These are phyloP conservation scores for Cordyceps fumosorosea DNA, from an alignment of 2,329 filamentous ascomycete genomes.

Conservation along the genomic window DNA sequence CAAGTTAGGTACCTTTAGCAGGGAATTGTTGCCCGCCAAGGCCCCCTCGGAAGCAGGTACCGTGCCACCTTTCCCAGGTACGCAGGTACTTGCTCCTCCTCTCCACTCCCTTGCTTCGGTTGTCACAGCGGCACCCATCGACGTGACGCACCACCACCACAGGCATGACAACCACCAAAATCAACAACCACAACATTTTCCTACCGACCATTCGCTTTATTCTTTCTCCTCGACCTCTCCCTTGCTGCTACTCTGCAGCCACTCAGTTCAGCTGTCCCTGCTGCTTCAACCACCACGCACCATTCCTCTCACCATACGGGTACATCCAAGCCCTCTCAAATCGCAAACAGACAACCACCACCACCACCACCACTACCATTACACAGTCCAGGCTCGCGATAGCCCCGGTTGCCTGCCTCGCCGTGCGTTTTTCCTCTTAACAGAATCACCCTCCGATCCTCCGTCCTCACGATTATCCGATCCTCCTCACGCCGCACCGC, in stretches of 20 bases:
- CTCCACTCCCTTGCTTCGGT: constrained; percentile 11
- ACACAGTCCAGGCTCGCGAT: constrained; percentile 2
- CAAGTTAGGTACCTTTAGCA: no score
- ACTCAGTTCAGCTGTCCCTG: neutral
- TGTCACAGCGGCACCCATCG: constrained; percentile 8
- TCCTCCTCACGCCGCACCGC: neutral
- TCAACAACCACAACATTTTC: neutral
- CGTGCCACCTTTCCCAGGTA: neutral
- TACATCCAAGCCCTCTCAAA: neutral
- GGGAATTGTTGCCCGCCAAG: no score
- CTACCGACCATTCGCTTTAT: neutral
- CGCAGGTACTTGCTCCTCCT: no score
- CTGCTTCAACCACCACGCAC: neutral
- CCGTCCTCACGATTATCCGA: neutral
- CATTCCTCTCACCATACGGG: neutral
- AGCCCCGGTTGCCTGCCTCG: neutral
- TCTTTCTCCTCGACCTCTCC: neutral
- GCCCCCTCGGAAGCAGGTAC: constrained; percentile 3
- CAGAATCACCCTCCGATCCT: neutral
- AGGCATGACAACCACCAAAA: no score
- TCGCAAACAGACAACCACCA: neutral
- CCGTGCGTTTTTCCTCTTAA: neutral
- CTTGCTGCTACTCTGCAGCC: neutral
- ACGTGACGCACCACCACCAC: neutral
- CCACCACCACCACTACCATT: neutral